Base-by-base conservation (phyloP, 768 basidiomycete genomes). In the Cyclocybe aegerita region DNA sequence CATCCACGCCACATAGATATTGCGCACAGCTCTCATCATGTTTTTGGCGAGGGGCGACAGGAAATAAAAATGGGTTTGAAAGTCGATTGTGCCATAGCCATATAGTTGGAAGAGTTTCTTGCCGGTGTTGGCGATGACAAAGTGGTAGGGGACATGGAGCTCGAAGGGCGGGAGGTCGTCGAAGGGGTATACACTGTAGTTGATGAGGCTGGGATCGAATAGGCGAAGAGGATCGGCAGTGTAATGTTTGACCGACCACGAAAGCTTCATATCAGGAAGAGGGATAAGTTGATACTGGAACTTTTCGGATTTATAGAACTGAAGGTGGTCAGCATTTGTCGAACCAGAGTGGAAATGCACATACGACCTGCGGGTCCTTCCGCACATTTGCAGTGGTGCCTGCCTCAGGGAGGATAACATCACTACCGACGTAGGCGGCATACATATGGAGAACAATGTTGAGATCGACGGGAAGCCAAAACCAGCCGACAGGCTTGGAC, bases 121-220 rank as follows among this genome's bases (percentile, higher is more conserved):
- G 41, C 41, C 41, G 1, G 41, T 43, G 41, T 43, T 43, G 9
- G 23, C 41, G 14, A 43, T 43, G 14, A 43, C 41, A 29, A 43
- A 43, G 41, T 43, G 41, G 23, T 43, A 43, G 6, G 41, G 41
- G 23, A 43, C 41, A 43, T 43, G 41, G n/a, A 43, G 41, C 23
- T 43, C 23, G 29, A 43, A 16, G 14, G 41, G 14, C 23, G 15
- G 41, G 41, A 43, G 14, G 10, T 29, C 15, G 23, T 15, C 29
- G 41, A 43, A 43, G 23, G 41, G 41, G 41, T 43, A 43, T 14
- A 23, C 14, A 30, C 41, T 43, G n/a, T 43, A 11, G 12, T 43
- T 7, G 12, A 43, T 23, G n/a, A 14, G 41, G 23, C 23, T 29
- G 41, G 41, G 41, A 29, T 15, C 41, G 23, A 43, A 29, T 43